Base-by-base conservation (phyloP, 805 yeast genomes). In the Kuraishia cidri region DNA sequence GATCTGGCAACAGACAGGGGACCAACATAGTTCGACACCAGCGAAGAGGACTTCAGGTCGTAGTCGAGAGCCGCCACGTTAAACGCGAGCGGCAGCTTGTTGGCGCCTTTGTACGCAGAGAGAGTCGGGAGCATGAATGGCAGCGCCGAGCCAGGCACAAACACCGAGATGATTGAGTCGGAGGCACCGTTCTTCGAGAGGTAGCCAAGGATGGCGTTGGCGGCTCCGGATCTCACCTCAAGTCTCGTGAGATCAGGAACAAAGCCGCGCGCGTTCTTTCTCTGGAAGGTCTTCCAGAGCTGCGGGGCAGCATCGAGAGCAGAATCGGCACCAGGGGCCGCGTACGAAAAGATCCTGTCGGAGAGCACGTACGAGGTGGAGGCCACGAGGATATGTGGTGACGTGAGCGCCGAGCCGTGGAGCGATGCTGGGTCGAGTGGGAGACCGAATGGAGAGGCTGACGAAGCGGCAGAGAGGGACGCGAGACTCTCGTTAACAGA, bases 171-270 rank as follows among this genome's bases (percentile, higher is more conserved):
- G 54, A 68, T 35, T 4, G 23, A 21, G 6, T 12, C 14, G 7
- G 26, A 5, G 15, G 23, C 21, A 14, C 22, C 24, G 14, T 21
- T 15, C 14, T 27, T 19, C 8, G 57, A 45, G 37, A 73, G 54
- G 58, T 78, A 88, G 24, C 96, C 97, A 32, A 83, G 61, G 29
- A 90, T 68, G 18, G 83, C 72, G 40, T 75, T 69, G 29, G 90
- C 84, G 21, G 95, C 92, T 46, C 96, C 97, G 2, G 80, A 63
- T 52, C 95, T 75, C 36, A 84, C 72, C 48, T 87, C 86, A 36
- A 79, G 55, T 41, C 69, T 60, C 48, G 74, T 64, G 43, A 79
- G 56, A 34, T 64, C 63, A 18, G 94, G 92, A 34, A 77, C 72
- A n/a, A 53, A 56, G 16, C 76, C 77, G 29, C 55, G 48, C 10